Base-by-base conservation (phyloP, 306 rosid species). In the Cucurbita argyrosperma region DNA sequence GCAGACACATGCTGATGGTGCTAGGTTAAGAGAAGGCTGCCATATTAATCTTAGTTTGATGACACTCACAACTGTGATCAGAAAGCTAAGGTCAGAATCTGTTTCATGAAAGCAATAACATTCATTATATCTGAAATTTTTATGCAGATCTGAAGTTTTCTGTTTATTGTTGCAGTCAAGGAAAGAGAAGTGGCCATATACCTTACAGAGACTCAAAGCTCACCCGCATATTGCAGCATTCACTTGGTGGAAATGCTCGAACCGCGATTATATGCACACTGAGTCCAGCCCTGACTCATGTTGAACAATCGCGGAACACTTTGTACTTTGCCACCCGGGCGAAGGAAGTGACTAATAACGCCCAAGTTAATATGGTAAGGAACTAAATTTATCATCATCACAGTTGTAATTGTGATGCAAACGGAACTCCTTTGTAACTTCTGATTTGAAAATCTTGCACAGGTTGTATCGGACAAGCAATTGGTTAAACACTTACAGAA, bases 31-130 rank as follows among this genome's bases (percentile, higher is more conserved):
- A 88, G 99, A 95, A 84, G 99, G 99, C 46, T 95, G 99, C 83
- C 99, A 95, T 78, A 95, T 95, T 73, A 95, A 95, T 84, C 99
- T 95, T 76, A 95, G 99, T 84, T 81, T 95, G 83, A 95, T 95
- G 99, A 95, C 99, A 62, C 99, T 95, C 72, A 95, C 99, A 70
- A 95, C 99, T 81, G 99, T 95, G 72, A 95, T 95, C 85, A 89
- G 99, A 83, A 95, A 95, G 85, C 96, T 95, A 54, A 91, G 99
- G 99, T 95, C 51, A 86, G 87, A 76, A 83, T 63, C 40, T 39
- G 10, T 55, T 74, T 37, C n/a, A 21, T 54, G 53, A 39, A 55
- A 39, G 55, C 1, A 18, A 18, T 18, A 10, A 18, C 64, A 39
- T 54, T 53, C 52, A 18, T n/a, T 18, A 8, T 43, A 19, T 43